Evolutionary conservation across 73 alveolate species (phyloP).

Genomic region (Blepharisma japonicum): DNA sequence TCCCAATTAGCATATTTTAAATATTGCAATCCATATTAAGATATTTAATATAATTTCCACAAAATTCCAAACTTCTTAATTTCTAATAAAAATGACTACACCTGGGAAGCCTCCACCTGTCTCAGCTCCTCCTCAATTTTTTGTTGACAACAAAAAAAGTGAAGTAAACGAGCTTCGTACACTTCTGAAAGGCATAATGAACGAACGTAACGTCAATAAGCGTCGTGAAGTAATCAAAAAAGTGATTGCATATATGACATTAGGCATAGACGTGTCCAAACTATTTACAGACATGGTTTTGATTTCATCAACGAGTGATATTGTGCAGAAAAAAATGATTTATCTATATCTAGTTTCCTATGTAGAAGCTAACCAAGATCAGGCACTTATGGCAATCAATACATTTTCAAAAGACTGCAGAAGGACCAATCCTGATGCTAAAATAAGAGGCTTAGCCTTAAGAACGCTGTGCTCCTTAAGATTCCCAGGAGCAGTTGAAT

Average conservation of each 20-base stretch:
- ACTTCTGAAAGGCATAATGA: slow-evolving; percentile 74
- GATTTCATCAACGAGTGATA: slow-evolving; percentile 92
- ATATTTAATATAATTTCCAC: no score
- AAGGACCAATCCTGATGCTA: slow-evolving; percentile 68
- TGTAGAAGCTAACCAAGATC: slow-evolving; percentile 91
- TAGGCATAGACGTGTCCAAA: slow-evolving; percentile 92
- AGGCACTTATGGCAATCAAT: slow-evolving; percentile 93
- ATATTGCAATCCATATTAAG: no score
- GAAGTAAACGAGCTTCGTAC: slow-evolving; percentile 87
- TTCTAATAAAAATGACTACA: slow-evolving; percentile 1
- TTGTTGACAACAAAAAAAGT: slow-evolving; percentile 91
- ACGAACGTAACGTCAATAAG: slow-evolving; percentile 80
- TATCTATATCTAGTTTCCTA: slow-evolving; percentile 91
- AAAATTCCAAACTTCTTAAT: no score
- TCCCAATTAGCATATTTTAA: no score
- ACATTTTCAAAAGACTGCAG: slow-evolving; percentile 93
- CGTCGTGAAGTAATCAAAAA: slow-evolving; percentile 90
- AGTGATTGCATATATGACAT: slow-evolving; percentile 97
- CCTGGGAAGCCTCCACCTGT: neutral
- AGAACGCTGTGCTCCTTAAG: slow-evolving; percentile 90
- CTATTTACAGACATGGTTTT: slow-evolving; percentile 93
- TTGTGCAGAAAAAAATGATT: slow-evolving; percentile 97
- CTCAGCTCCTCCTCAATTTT: slow-evolving; percentile 76
- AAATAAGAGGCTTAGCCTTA: slow-evolving; percentile 94
- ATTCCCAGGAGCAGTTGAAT: slow-evolving; percentile 90